phyloP scores from a whole-genome alignment of 1,284 basidiomycete genomes.

The Singerocomus inundabilis region DNA sequence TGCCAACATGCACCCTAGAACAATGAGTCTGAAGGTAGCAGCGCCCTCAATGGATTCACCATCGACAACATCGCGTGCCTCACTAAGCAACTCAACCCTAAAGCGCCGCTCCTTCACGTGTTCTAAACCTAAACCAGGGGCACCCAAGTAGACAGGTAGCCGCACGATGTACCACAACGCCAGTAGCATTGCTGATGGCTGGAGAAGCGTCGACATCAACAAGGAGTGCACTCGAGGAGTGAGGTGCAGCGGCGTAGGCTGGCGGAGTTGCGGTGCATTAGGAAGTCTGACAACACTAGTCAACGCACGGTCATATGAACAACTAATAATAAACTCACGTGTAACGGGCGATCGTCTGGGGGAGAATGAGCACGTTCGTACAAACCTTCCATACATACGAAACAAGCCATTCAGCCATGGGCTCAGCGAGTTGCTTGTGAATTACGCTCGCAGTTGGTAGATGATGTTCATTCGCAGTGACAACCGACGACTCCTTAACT shows the following conservation, averaged over 20 bases:
- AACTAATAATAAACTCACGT: slow-evolving; percentile 40
- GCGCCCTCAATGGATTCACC: slow-evolving; percentile 52
- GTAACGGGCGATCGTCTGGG: slow-evolving; percentile 44
- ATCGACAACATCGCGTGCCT: slow-evolving; percentile 43
- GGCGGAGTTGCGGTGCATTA: slow-evolving; percentile 36
- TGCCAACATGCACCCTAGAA: slow-evolving; percentile 84
- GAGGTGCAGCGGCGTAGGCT: slow-evolving; percentile 45
- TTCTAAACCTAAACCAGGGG: slow-evolving; percentile 43
- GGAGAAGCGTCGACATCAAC: slow-evolving; percentile 74
- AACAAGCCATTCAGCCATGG: slow-evolving; percentile 74
- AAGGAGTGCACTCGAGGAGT: slow-evolving; percentile 69
- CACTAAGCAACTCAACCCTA: slow-evolving; percentile 59
- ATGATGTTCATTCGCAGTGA: slow-evolving; percentile 12
- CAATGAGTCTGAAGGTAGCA: slow-evolving; percentile 68
- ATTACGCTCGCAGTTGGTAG: slow-evolving; percentile 52
- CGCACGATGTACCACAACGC: slow-evolving; percentile 82
- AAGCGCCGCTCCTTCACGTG: slow-evolving; percentile 60
- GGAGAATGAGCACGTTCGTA: slow-evolving; percentile 60
- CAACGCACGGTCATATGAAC: slow-evolving; percentile 6
- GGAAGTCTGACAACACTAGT: slow-evolving; percentile 29
- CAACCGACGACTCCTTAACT: slow-evolving; percentile 15
- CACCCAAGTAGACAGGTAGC: slow-evolving; percentile 67
- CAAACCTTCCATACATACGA: slow-evolving; percentile 78
- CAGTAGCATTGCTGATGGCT: slow-evolving; percentile 76
- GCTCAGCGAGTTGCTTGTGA: slow-evolving; percentile 71